These are phyloP conservation scores for Achaetomiella virescens DNA, from an alignment of 495 filamentous ascomycete genomes.

Conservation along the genomic window DNA sequence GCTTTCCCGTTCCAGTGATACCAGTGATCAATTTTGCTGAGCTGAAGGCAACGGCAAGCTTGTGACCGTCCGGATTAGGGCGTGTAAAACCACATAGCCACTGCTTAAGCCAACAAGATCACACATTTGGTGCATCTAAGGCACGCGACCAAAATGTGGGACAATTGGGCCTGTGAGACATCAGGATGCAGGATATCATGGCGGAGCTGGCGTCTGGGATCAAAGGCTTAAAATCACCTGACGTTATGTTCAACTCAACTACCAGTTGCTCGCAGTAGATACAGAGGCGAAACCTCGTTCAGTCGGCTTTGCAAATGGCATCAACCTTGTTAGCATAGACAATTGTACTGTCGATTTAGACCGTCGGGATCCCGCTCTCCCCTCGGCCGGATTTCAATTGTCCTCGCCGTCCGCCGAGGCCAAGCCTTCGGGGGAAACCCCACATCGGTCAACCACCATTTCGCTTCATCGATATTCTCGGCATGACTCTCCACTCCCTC, in stretches of 20 bases:
- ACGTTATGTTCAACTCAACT: no score
- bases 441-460: neutral
- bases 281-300: no score
- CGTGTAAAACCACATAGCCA: neutral
- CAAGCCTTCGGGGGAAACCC: neutral
- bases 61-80: conserved; percentile 12
- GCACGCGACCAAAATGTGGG: neutral
- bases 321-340: neutral
- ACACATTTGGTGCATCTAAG: no score
- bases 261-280: no score
- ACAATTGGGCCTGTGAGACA: neutral
- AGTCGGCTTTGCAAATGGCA: no score
- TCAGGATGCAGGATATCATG: no score
- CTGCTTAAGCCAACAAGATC: no score
- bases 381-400: conserved; percentile 12
- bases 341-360: neutral
- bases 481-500: neutral
- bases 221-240: no score
- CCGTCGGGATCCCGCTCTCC: neutral
- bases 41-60: conserved; percentile 7
- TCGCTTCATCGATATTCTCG: neutral
- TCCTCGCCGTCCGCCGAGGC: conserved; percentile 12
- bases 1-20: conserved; percentile 14
- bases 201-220: no score
- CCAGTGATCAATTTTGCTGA: neutral